Percentiles rank a stretch among this genome's conserved stretches.
Evolutionary conservation across 176 grass and related monocot genomes (phyloP).

Genomic region (Elaeis guineensis): DNA sequence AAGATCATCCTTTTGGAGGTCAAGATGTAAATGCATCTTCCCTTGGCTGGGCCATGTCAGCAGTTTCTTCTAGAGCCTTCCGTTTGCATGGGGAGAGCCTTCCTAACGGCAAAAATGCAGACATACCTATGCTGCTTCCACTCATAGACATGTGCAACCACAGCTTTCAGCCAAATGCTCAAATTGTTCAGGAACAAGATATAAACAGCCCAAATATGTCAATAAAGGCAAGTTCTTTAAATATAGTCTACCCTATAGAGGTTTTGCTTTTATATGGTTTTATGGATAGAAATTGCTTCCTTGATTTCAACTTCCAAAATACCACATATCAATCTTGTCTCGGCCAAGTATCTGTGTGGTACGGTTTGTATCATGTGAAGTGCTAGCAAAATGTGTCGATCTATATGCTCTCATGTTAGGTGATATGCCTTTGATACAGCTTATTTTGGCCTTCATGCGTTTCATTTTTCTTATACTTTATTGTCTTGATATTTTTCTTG

Average conservation of each 20-base stretch:
- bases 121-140: slow-evolving; percentile 87
- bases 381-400: no score
- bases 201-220: slow-evolving; percentile 59
- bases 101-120: slow-evolving; percentile 15
- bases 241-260: neutral
- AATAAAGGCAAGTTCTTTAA: slow-evolving; percentile 48
- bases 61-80: slow-evolving; percentile 85
- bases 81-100: slow-evolving; percentile 49
- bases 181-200: slow-evolving; percentile 79
- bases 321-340: no score
- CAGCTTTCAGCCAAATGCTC: slow-evolving; percentile 70
- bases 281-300: no score
- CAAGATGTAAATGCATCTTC: slow-evolving; percentile 79
- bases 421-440: no score
- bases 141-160: slow-evolving; percentile 99
- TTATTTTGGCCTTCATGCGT: no score
- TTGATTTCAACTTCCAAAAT: no score
- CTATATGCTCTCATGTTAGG: no score
- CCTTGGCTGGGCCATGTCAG: slow-evolving; percentile 94
- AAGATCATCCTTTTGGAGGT: slow-evolving; percentile 67
- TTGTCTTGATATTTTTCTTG: no score
- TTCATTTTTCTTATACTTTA: no score
- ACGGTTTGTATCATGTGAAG: no score
- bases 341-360: no score
- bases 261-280: no score